A percentile compares a stretch with the other conserved stretches of the same genome.
Evolutionary conservation across 2,329 filamentous ascomycete genomes (phyloP).

Genomic region (Botrytis medusae): DNA sequence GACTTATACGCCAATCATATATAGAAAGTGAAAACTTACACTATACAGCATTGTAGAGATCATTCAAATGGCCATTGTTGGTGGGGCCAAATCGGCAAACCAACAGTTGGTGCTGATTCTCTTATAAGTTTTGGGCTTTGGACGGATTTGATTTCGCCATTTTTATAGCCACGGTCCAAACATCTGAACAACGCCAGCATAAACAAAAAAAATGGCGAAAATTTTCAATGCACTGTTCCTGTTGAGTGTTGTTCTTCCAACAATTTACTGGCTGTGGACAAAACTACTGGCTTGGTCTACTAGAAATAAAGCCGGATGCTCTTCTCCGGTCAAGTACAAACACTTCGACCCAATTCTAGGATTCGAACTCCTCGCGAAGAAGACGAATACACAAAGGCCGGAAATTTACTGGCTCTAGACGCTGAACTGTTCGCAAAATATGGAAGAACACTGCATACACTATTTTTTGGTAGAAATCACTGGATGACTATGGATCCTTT

Average conservation of each 20-base stretch:
- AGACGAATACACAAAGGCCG: background rate
- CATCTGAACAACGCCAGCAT: background rate
- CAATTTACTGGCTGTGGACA: background rate
- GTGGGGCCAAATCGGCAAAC: background rate
- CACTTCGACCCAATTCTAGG: background rate
- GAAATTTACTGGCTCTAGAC: constrained; percentile 16
- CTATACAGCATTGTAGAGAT: background rate
- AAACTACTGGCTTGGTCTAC: background rate
- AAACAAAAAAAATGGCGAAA: background rate
- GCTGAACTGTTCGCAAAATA: constrained; percentile 18
- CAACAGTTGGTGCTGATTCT: background rate
- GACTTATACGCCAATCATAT: background rate
- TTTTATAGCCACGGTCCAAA: background rate
- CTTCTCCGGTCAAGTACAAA: constrained; percentile 9
- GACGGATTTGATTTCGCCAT: background rate
- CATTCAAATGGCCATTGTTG: background rate
- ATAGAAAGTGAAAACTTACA: background rate
- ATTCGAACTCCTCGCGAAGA: constrained; percentile 1
- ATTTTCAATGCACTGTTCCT: background rate
- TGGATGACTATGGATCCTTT: constrained; percentile 50
- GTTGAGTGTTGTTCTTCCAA: background rate
- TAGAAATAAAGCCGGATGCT: constrained; percentile 8
- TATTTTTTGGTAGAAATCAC: constrained; percentile 20
- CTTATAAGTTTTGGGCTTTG: background rate
- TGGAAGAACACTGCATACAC: constrained; percentile 24